Conservation (phyloP, 2,329 filamentous ascomycete genomes). For the Apiospora kogelbergensis region DNA sequence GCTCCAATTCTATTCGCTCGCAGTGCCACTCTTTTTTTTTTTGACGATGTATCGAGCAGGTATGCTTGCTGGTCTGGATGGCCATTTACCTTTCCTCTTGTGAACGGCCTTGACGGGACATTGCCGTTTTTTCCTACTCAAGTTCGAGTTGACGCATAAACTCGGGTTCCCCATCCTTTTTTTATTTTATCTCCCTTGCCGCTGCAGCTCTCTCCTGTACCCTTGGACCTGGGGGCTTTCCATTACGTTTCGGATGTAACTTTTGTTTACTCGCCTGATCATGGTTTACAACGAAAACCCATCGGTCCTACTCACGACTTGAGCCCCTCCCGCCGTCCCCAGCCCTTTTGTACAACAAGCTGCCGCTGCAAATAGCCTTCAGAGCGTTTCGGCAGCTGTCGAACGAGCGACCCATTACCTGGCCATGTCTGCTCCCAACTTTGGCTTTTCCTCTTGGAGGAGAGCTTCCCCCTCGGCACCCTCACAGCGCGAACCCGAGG, state of each 20-base stretch:
- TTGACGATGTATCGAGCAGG: not conserved
- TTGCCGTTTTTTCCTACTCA: not conserved
- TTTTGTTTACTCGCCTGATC: not conserved
- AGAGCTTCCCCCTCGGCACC: slow-evolving; percentile 37
- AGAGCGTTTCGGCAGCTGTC: not conserved
- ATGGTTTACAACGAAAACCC: slow-evolving; percentile 1
- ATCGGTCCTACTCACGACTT: not conserved
- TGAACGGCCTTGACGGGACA: not conserved
- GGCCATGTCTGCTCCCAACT: slow-evolving; percentile 46
- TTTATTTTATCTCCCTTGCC: not conserved
- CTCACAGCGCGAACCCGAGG: slow-evolving; percentile 31
- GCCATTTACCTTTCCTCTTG: not conserved
- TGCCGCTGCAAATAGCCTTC: not conserved
- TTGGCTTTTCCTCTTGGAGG: slow-evolving; percentile 50
- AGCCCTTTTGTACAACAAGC: not conserved
- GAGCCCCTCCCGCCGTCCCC: not conserved
- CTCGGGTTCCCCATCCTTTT: not conserved
- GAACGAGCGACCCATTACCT: not conserved
- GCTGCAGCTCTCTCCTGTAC: not conserved
- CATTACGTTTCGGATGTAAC: not conserved
- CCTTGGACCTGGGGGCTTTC: not conserved
- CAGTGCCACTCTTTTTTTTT: not conserved
- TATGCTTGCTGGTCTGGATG: not conserved
- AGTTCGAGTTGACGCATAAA: not conserved
- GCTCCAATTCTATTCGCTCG: not conserved